Evolutionary conservation across 306 rosid genomes (phyloP).

Genomic region (Dalbergia oliveri): DNA sequence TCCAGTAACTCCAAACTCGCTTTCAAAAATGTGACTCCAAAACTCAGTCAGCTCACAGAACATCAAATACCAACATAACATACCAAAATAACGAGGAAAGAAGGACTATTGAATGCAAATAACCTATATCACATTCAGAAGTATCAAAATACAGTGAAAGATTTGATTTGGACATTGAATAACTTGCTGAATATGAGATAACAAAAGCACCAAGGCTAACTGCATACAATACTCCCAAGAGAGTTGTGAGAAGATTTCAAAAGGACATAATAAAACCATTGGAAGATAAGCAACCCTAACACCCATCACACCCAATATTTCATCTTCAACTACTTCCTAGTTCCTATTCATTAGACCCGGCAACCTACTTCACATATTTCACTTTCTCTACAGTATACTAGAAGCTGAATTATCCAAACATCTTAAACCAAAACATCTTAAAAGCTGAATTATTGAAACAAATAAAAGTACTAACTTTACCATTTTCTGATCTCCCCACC

Average conservation of each 20-base stretch:
- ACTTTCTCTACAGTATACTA: background rate
- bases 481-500: background rate
- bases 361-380: slow-evolving; percentile 7
- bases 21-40: background rate
- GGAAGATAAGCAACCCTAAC: background rate
- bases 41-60: background rate
- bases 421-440: background rate
- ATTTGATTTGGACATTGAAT: background rate
- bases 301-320: background rate
- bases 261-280: background rate
- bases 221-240: slow-evolving; percentile 4
- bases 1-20: background rate
- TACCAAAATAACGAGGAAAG: background rate
- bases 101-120: background rate
- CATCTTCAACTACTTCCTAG: background rate
- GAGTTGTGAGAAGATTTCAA: background rate
- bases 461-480: background rate
- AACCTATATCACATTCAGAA: background rate
- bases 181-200: background rate
- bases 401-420: background rate
- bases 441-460: slow-evolving; percentile 25
- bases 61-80: background rate
- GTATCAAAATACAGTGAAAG: slow-evolving; percentile 9
- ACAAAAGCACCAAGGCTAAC: slow-evolving; percentile 19
- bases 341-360: background rate